Evolutionary conservation across 371 early-diverging fungal genomes (phyloP).

Genomic region (Actinomortierella ambigua): DNA sequence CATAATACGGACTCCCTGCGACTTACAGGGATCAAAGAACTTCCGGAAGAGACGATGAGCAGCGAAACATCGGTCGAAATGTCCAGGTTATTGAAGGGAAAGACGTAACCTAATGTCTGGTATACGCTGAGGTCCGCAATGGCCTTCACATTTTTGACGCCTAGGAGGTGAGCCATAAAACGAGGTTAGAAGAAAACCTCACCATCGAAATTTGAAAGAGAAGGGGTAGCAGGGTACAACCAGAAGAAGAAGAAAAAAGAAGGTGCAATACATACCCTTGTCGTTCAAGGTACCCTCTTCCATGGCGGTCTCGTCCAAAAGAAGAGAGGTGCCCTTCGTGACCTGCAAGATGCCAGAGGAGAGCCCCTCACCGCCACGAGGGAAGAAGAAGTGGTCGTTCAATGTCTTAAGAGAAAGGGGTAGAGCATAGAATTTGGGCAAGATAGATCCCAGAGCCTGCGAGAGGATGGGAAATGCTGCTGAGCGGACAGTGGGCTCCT

Average conservation of each 20-base stretch:
- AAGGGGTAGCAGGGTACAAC: too few relatives aligned
- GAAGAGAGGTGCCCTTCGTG: conserved; percentile 56
- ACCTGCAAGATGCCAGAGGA: conserved; percentile 65
- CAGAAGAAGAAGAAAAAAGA: too few relatives aligned
- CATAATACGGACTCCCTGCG: too few relatives aligned
- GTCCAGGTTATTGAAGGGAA: conserved; percentile 65
- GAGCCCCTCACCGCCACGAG: conserved; percentile 56
- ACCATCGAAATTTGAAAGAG: too few relatives aligned
- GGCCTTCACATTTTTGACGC: conserved; percentile 65
- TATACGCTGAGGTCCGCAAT: conserved; percentile 55
- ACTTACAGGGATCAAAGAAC: conserved; percentile 65
- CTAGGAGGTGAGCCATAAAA: conserved; percentile 26
- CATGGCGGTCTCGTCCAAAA: conserved; percentile 65
- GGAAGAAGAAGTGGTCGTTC: conserved; percentile 55
- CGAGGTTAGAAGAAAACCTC: too few relatives aligned
- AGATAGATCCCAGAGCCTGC: conserved; percentile 42
- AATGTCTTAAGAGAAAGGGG: conserved; percentile 57
- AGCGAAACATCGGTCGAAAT: conserved; percentile 63
- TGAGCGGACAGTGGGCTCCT: conserved; percentile 9
- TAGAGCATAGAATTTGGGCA: conserved; percentile 52
- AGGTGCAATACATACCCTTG: conserved; percentile 42
- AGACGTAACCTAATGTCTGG: conserved; percentile 61
- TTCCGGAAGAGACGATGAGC: conserved; percentile 57
- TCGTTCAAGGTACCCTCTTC: conserved; percentile 66
- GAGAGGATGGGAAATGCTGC: conserved; percentile 12